Evolutionary conservation across 768 basidiomycete genomes (phyloP), one percentile per base, ranked within the genome.

Genomic region (Gautieria morchelliformis): DNA sequence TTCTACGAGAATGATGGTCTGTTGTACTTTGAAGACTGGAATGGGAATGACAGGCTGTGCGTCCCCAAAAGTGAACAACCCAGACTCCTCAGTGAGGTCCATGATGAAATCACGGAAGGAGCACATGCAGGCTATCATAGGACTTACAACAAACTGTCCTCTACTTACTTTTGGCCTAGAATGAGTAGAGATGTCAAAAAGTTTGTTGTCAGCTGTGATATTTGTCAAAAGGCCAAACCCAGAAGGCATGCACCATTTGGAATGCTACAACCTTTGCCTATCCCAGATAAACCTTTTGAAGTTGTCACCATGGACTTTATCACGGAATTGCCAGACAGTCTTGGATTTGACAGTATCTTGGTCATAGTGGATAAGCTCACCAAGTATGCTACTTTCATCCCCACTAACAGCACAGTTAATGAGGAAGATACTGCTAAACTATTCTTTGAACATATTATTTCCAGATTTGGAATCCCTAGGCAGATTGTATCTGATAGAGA

Each of bases 371-470:
- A 67, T 45, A 60, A 60, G 10, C 56, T 0, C 54, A 63, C 74
- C n/a, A 72, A 74, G 49, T 65, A 64, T 57, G 71, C 69, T 3
- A 70, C 74, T 56, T 78, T 80, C 60, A 69, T 79, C 30, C 74
- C 76, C 1, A 62, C 64, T 52, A 56, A 58, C 39, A 61, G 70
- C 22, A 60, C 59, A 9, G 62, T 70, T 30, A 64, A 63, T 15
- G 62, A 74, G 1, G 50, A 59, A 1, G 66, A 71, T 15, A 63
- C 75, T 62, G 76, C n/a, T 58, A 70, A 58, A 27, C 2, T 27
- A 27, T 27, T 27, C 27, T 27, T 27, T 27, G 27, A 27, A 27
- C 35, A 37, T 9, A 37, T 37, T 4, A 9, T 37, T 14, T 37
- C 10, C 10, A 37, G 10, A 37, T 37, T 4, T 37, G 35, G 35